Percentiles rank a stretch among this genome's conserved stretches.
These are phyloP conservation scores for Fusarium pilosicola DNA, from an alignment of 2,329 filamentous ascomycete species.

Conservation along the genomic window DNA sequence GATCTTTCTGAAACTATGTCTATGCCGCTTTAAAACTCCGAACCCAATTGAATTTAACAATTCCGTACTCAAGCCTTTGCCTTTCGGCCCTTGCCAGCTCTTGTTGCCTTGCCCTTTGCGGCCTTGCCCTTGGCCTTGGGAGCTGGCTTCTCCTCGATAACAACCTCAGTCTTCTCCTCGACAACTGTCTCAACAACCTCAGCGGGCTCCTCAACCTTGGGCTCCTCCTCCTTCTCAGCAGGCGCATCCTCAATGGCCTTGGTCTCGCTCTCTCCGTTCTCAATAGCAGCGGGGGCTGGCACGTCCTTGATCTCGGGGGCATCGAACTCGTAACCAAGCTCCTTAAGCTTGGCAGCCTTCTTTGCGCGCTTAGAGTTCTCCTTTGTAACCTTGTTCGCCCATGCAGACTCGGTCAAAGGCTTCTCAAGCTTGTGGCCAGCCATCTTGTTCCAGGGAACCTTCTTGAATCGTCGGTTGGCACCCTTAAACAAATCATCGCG, in stretches of 20 bases:
- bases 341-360: conserved; percentile 80
- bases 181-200: conserved; percentile 38
- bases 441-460: conserved; percentile 87
- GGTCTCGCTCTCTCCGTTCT: conserved; percentile 47
- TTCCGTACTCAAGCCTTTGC: conserved; percentile 50
- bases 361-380: conserved; percentile 76
- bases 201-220: conserved; percentile 41
- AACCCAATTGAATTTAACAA: conserved; percentile 32
- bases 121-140: conserved; percentile 51
- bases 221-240: conserved; percentile 46
- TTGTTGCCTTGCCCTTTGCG: conserved; percentile 39
- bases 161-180: conserved; percentile 40
- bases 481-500: conserved; percentile 89
- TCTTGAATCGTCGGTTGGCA: conserved; percentile 89
- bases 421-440: conserved; percentile 79
- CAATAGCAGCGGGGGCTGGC: conserved; percentile 54
- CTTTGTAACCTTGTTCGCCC: conserved; percentile 77
- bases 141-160: conserved; percentile 39
- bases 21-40: conserved; percentile 43
- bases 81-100: conserved; percentile 48
- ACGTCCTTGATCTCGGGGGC: conserved; percentile 74
- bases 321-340: conserved; percentile 84
- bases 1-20: conserved; percentile 39
- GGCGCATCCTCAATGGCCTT: conserved; percentile 53
- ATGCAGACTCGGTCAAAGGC: conserved; percentile 77